Base-by-base conservation (phyloP, 768 basidiomycete genomes). In the Serpula lacrymans region DNA sequence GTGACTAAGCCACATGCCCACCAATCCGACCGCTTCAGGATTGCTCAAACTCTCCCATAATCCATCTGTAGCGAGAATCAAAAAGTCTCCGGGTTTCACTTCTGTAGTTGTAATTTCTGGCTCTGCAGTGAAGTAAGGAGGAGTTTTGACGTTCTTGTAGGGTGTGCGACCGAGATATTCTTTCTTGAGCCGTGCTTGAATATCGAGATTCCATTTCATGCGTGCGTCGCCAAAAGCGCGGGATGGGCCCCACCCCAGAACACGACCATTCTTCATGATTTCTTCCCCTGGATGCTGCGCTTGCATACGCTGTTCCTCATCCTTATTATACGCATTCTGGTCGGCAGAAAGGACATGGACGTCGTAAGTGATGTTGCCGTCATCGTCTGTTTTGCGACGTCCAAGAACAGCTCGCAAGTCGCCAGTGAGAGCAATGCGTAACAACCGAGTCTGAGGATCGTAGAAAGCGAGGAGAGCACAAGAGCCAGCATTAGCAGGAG, bases 11-110 rank as follows among this genome's bases (percentile, higher is more conserved):
- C 74, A 75, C 20, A 61, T 51, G 5, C 74, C 78, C 14, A 78
- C 69, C 14, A 80, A 64, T 0, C 72, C 74, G 28, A 79, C 74
- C 3, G 69, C 72, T 49, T 80, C 78, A 44, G 75, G 69, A 54
- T 69, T 74, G 20, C 71, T 70, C 39, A 82, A 59, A 34, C 66
- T 65, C 31, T 81, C 73, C 67, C 71, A 78, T 6, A 82, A 56
- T 5, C 77, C 79, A 45, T 70, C 68, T 1, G 71, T 70, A 0
- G 68, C 75, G 53, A 82, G 49, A 22, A 80, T 70, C 34, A 82
- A 50, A 51, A 80, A 79, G 47, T 75, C 75, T 22, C 70, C 72
- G 2, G 69, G 65, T 34, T 65, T 49, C 12, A 75, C 54, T 28
- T 64, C 53, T 20, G 65, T 60, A 2, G 65, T 63, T n/a, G 65